Conservation (phyloP, 257 asterid species). For the Jasminum sambac region DNA sequence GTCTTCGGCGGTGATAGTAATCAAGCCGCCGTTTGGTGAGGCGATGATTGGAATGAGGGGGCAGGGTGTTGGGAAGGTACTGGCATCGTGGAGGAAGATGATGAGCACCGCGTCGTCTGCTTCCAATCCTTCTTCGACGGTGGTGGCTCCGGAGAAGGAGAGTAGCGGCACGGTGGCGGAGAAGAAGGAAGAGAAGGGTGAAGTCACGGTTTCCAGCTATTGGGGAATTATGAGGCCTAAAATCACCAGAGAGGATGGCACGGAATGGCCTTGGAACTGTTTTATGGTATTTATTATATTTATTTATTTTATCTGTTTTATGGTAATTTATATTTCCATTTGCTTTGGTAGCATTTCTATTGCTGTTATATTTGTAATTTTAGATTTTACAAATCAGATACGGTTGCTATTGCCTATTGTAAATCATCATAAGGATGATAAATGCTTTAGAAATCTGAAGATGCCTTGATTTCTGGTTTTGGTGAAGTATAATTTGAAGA, state of each 20-base stretch:
- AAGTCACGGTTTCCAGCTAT: slow-evolving; percentile 56
- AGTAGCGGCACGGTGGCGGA: slow-evolving; percentile 25
- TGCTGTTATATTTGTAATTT: no score
- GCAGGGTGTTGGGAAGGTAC: slow-evolving; percentile 35
- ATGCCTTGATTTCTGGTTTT: slow-evolving; percentile 6
- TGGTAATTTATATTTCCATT: slow-evolving; percentile 44
- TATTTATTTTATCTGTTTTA: no score
- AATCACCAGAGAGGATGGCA: slow-evolving; percentile 68
- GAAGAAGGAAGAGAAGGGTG: slow-evolving; percentile 40
- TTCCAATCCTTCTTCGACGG: slow-evolving; percentile 30
- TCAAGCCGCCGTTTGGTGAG: slow-evolving; percentile 29
- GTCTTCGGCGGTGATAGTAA: slow-evolving; percentile 27
- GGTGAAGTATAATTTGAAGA: not conserved
- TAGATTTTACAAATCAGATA: no score
- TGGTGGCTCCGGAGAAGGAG: slow-evolving; percentile 36
- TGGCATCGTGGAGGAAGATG: slow-evolving; percentile 53
- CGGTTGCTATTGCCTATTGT: no score
- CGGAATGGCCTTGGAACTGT: slow-evolving; percentile 95
- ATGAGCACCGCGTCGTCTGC: slow-evolving; percentile 43
- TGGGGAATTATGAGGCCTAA: slow-evolving; percentile 76
- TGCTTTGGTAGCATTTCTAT: no score
- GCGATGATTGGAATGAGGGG: slow-evolving; percentile 28
- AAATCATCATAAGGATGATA: not conserved
- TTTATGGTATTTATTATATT: slow-evolving; percentile 65
- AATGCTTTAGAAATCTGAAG: slow-evolving; percentile 5